Evolutionary conservation across 139 green algal genomes (phyloP), one percentile per base, ranked within the genome.

Genomic region (Volvox africanus): DNA sequence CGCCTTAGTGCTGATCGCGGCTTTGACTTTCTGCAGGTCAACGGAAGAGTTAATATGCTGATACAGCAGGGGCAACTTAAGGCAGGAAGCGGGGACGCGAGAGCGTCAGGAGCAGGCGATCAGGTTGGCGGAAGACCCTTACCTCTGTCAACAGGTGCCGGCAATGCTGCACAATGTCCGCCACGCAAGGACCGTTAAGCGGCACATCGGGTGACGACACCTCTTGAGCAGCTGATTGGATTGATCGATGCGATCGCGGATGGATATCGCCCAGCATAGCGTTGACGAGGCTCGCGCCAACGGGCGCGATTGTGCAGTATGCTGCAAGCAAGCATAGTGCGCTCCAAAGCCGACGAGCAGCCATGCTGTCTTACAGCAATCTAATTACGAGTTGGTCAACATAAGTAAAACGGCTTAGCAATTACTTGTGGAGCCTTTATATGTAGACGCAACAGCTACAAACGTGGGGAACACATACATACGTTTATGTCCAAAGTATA

Each of bases 121-220:
- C 44, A 55, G 44, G 44, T 55, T 55, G 44, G 9, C 44, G 9
- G 44, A 1, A 61, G 33, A 2, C 36, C 12, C 81, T 17, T 33
- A 87, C 85, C 69, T 89, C 65, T 37, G 19, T 21, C n/a, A 90
- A 28, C 30, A 90, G 30, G 44, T 90, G 86, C 28, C 75, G 61
- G 73, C 86, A 90, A 71, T 90, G 86, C 20, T 32, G n/a, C 50
- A 75, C 0, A 33, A 83, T 62, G 61, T 90, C 86, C 50, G 86
- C 73, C 1, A 32, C 50, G 50, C 86, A 90, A 3, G 44, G 69
- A 1, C 86, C 86, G 9, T 44, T 19, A 3, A 76, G 9, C 0
- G 71, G 6, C 30, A 90, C 86, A 18, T 90, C 86, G 1, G 86
- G 86, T 2, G 86, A 90, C 21, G 50, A 62, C 2, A 90, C 86